These are phyloP conservation scores for Rhynchospora breviuscula DNA, from an alignment of 176 grass and related monocot genomes.

Conservation along the genomic window DNA sequence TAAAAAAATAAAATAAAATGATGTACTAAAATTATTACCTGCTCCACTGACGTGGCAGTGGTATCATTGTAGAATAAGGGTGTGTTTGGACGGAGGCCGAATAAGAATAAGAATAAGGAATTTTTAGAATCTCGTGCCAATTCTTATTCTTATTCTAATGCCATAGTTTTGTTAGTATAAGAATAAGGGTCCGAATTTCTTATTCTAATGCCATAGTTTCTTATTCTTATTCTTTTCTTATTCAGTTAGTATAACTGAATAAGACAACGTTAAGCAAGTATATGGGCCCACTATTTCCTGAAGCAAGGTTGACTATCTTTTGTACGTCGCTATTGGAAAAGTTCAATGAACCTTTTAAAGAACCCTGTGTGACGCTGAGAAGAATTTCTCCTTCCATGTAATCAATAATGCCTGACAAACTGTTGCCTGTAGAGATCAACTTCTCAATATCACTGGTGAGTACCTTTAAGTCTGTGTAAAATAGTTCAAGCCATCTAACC, in stretches of 20 bases:
- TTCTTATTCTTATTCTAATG: too few relatives aligned
- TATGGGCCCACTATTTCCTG: constrained; percentile 25
- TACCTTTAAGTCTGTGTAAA: constrained; percentile 32
- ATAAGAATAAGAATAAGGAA: too few relatives aligned
- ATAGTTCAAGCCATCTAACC: constrained; percentile 42
- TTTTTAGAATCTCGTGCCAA: too few relatives aligned
- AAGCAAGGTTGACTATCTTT: constrained; percentile 16
- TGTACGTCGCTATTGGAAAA: constrained; percentile 10
- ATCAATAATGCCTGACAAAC: constrained; percentile 35
- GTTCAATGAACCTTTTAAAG: constrained; percentile 16
- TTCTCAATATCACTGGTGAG: constrained; percentile 42
- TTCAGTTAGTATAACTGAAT: too few relatives aligned
- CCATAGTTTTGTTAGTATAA: too few relatives aligned
- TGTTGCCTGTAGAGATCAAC: constrained; percentile 20
- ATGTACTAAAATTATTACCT: too few relatives aligned
- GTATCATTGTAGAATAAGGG: constrained; percentile 30
- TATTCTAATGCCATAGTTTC: too few relatives aligned
- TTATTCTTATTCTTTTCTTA: too few relatives aligned
- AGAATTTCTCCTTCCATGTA: constrained; percentile 60
- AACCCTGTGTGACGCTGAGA: constrained; percentile 22
- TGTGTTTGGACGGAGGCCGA: too few relatives aligned
- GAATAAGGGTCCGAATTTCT: too few relatives aligned
- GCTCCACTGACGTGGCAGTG: too few relatives aligned
- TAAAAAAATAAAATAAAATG: too few relatives aligned
- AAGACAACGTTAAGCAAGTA: constrained; percentile 56